phyloP scores from a whole-genome alignment of 768 basidiomycete genomes.

The Phylloporus rhodoxanthus region DNA sequence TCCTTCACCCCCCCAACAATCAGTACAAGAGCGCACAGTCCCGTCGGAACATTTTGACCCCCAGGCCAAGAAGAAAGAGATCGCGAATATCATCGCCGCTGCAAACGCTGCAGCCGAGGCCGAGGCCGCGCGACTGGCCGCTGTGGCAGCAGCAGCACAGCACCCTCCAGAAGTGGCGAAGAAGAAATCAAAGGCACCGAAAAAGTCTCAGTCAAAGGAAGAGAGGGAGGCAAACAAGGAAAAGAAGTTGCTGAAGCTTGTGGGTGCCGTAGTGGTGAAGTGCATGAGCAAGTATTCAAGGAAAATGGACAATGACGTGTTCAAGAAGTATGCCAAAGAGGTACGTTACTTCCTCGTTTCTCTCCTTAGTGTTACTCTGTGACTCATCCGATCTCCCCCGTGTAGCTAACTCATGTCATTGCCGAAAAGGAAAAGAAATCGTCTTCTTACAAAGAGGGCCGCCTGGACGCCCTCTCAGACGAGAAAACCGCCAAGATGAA shows the following conservation, averaged over 20 bases:
- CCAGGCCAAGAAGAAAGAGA: slow-evolving; percentile 22
- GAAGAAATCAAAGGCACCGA: slow-evolving; percentile 27
- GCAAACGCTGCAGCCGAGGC: slow-evolving; percentile 33
- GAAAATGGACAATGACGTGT: slow-evolving; percentile 68
- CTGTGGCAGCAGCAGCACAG: slow-evolving; percentile 14
- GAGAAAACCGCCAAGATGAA: slow-evolving; percentile 89
- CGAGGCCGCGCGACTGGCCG: slow-evolving; percentile 27
- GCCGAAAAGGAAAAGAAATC: slow-evolving; percentile 96
- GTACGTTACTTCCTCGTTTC: slow-evolving; percentile 37
- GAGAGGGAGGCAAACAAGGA: slow-evolving; percentile 70
- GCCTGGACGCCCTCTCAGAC: slow-evolving; percentile 71
- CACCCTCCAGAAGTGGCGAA: slow-evolving; percentile 13
- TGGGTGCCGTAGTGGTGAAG: slow-evolving; percentile 87
- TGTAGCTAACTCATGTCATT: slow-evolving; percentile 77
- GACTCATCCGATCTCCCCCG: slow-evolving; percentile 3
- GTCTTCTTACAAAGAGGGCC: slow-evolving; percentile 63
- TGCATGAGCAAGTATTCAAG: slow-evolving; percentile 86
- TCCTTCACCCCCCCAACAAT: neutral
- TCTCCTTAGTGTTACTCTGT: slow-evolving; percentile 1
- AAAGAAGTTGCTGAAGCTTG: slow-evolving; percentile 74
- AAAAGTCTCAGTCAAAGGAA: slow-evolving; percentile 44
- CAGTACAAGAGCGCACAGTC: neutral
- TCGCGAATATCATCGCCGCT: slow-evolving; percentile 40
- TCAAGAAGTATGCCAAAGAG: slow-evolving; percentile 96
- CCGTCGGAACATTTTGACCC: neutral